Evolutionary conservation across 441 rosid genomes (phyloP).

Genomic region (Pelargonium fulgidum): DNA sequence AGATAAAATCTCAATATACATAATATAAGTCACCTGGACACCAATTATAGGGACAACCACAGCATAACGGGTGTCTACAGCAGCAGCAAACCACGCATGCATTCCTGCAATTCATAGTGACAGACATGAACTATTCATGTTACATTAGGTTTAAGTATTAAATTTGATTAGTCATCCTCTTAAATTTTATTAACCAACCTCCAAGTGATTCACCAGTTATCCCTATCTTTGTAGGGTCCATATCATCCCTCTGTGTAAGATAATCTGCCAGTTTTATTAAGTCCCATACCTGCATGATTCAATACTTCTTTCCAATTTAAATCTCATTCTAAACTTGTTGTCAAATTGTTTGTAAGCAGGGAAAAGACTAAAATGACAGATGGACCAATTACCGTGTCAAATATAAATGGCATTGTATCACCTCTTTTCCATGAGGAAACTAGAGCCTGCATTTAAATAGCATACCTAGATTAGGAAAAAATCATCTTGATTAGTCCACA

Average conservation of each 20-base stretch:
- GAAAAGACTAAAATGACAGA: slow-evolving; percentile 4
- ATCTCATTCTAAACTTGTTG: too few relatives aligned
- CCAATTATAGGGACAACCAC: slow-evolving; percentile 75
- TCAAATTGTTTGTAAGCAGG: not conserved
- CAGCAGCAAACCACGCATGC: slow-evolving; percentile 95
- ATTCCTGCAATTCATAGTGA: slow-evolving; percentile 45
- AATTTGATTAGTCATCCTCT: slow-evolving; percentile 2
- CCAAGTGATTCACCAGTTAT: slow-evolving; percentile 91
- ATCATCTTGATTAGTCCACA: not conserved
- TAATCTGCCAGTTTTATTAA: slow-evolving; percentile 82
- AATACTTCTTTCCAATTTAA: not conserved
- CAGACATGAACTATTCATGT: slow-evolving; percentile 10
- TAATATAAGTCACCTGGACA: slow-evolving; percentile 55
- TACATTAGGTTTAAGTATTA: slow-evolving; percentile 9
- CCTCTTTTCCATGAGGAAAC: slow-evolving; percentile 81
- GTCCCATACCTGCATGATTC: slow-evolving; percentile 66
- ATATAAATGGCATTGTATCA: slow-evolving; percentile 86
- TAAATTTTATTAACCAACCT: slow-evolving; percentile 42
- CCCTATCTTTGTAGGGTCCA: slow-evolving; percentile 75
- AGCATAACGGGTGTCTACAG: slow-evolving; percentile 61
- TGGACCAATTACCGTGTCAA: slow-evolving; percentile 56
- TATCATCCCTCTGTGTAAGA: slow-evolving; percentile 65
- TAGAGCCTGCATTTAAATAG: slow-evolving; percentile 54
- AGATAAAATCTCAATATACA: not conserved
- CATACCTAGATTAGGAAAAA: slow-evolving; percentile 10